Conservation (phyloP, 257 asterid species). For the Solanum tacnaense region DNA sequence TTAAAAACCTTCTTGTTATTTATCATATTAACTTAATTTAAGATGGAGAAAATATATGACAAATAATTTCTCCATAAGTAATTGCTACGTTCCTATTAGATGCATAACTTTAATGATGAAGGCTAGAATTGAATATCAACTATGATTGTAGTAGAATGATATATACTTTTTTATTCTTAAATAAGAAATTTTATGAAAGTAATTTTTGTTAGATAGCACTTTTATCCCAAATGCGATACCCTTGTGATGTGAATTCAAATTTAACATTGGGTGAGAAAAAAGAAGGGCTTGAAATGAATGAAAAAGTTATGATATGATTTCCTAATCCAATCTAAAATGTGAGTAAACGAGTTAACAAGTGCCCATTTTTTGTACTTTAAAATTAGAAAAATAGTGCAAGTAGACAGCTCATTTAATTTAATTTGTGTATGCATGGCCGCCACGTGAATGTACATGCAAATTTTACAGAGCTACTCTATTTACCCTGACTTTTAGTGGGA, state of each 20-base stretch:
- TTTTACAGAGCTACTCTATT: not conserved
- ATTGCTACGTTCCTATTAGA: not conserved
- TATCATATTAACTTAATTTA: not conserved
- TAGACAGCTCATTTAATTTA: not conserved
- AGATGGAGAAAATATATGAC: not conserved
- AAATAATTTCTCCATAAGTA: no score
- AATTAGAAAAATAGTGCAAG: no score
- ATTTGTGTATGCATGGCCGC: not conserved
- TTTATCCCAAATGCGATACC: no score
- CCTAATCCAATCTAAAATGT: not conserved
- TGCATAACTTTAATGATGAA: not conserved
- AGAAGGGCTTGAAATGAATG: not conserved
- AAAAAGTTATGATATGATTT: not conserved
- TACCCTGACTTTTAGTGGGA: not conserved
- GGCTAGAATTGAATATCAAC: not conserved
- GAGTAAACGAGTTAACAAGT: not conserved
- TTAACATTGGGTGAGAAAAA: no score
- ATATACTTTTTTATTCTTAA: no score
- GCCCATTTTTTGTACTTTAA: not conserved
- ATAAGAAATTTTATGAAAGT: no score
- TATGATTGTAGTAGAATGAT: no score
- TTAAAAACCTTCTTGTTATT: no score
- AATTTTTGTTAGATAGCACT: no score
- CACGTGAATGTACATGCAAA: not conserved
- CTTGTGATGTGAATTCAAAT: no score